These are phyloP conservation scores for Neckera pumila DNA, from an alignment of 225 moss, liverwort and hornwort genomes.

Conservation along the genomic window DNA sequence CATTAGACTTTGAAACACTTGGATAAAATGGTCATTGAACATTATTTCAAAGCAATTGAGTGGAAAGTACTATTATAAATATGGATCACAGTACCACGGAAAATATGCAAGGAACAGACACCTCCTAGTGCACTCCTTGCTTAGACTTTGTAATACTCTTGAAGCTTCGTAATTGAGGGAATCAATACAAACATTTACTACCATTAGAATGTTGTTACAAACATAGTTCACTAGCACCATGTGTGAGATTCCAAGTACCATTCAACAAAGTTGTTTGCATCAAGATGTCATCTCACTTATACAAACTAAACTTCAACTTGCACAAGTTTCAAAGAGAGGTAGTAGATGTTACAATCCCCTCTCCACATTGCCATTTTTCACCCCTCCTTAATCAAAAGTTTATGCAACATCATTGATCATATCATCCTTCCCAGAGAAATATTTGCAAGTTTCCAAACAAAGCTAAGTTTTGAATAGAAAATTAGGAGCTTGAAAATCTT, in stretches of 20 bases:
- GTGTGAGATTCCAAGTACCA: accelerated
- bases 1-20: neutral
- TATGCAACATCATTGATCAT: neutral
- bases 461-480: accelerated
- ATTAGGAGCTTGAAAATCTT: neutral
- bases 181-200: neutral
- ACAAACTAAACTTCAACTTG: accelerated
- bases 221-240: neutral
- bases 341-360: neutral
- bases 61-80: neutral
- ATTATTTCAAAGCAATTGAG: neutral
- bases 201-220: neutral
- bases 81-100: neutral
- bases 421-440: neutral
- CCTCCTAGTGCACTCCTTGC: neutral
- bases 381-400: neutral
- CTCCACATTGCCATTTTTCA: neutral
- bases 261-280: neutral
- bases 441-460: accelerated
- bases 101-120: neutral
- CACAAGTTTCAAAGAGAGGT: neutral
- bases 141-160: neutral
- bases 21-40: neutral
- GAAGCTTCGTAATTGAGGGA: accelerated
- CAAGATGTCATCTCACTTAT: neutral